Evolutionary conservation across 1,139 yeast species (phyloP), one percentile per base, ranked within the genome.

Genomic region (Martiniozyma asiatica): DNA sequence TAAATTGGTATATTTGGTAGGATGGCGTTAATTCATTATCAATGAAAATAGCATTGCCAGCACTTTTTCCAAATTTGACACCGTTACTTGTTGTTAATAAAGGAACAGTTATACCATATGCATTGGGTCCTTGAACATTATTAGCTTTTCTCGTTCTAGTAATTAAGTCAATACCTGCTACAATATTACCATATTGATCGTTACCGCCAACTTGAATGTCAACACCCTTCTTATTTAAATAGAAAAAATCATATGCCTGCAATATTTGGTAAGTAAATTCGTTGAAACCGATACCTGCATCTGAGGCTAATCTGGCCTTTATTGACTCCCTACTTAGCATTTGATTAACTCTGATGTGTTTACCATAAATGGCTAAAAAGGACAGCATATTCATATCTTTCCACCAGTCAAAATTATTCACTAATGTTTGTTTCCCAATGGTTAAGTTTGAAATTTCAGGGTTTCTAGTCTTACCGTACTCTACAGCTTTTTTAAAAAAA

Each of bases 161-260:
- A 26, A 89, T 84, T 36, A 92, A 61, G 48, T 89, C 98, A 29
- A 82, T 70, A 1, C 99, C 99, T 0, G 97, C 97, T 5, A 94
- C 84, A 39, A 92, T 92, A 47, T 89, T 89, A 1, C 99, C 99
- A 89, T 96, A 89, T 55, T 89, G 99, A 51, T 89, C 98, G 49
- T 80, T 85, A 7, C 99, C 99, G 11, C 99, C 99, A 16, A 92
- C 73, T 56, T 89, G 96, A 21, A 85, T 55, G 29, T 66, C 62
- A 25, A 89, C 92, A 3, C 61, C 57, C 11, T 66, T 51, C 26
- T 65, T 64, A 56, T 73, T 73, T 40, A 92, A 59, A 48, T 87
- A 85, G 69, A 80, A 85, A 49, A 85, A 92, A 50, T 89, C 99
- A 52, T 73, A 89, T 0, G 96, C 97, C 52, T 89, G 99, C 30